Conservation (phyloP, 495 filamentous ascomycete genomes). For the Aeminium ludgeri region DNA sequence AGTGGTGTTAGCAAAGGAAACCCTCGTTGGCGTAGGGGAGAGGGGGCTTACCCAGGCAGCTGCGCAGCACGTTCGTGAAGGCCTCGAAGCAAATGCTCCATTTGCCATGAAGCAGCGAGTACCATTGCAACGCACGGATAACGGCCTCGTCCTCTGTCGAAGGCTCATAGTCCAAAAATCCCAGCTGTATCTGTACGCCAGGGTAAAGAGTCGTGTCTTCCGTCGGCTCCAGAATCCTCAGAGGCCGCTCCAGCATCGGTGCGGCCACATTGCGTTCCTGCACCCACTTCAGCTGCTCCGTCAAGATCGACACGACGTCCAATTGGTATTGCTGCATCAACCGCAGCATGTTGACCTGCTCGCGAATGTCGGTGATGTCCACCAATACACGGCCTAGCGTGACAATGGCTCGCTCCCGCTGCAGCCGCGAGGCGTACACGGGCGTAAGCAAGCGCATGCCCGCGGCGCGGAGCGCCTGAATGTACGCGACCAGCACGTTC, state of each 20-base stretch:
- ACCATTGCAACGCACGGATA: constrained; percentile 75
- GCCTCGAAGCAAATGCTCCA: constrained; percentile 54
- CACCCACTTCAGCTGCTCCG: constrained; percentile 18
- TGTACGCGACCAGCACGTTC: constrained; percentile 61
- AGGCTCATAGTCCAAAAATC: constrained; percentile 10
- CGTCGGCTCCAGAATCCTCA: constrained; percentile 6
- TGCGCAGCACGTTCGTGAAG: constrained; percentile 52
- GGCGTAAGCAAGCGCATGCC: constrained; percentile 61
- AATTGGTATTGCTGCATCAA: constrained; percentile 39
- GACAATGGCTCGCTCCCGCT: constrained; percentile 29
- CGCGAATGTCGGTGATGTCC: constrained; percentile 31
- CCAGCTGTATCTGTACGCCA: constrained; percentile 16
- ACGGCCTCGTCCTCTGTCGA: constrained; percentile 39
- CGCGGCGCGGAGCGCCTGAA: constrained; percentile 53
- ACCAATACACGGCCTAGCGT: constrained; percentile 41
- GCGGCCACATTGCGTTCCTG: constrained; percentile 2
- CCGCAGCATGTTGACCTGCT: constrained; percentile 32
- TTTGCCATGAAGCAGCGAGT: constrained; percentile 50
- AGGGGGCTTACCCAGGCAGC: constrained; percentile 48
- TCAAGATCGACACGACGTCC: constrained; percentile 35
- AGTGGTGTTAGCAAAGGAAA: not conserved
- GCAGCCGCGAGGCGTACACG: constrained; percentile 67
- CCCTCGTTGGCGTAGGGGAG: not conserved
- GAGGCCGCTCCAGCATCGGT: not conserved
- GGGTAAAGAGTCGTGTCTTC: constrained; percentile 16